Conservation (phyloP, 768 basidiomycete genomes). For the Lanmaoa pseudosensibilis region DNA sequence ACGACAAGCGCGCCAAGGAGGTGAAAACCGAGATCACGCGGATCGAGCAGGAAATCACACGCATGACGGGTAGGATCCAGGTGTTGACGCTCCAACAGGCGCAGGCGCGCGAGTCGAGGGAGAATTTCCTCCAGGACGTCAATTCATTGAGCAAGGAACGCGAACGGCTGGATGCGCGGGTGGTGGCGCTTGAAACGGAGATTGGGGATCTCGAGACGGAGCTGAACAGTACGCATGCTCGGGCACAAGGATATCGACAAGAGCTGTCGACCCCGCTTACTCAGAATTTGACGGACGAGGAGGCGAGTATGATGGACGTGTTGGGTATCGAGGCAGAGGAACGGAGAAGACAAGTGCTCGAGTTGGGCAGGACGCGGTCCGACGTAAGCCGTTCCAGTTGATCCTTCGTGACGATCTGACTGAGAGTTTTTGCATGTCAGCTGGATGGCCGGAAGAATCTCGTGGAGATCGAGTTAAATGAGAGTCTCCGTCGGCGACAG, state of each 20-base stretch:
- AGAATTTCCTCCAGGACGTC: conserved; percentile 64
- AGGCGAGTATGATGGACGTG: conserved; percentile 61
- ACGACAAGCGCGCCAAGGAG: conserved; percentile 64
- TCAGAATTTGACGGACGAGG: conserved; percentile 69
- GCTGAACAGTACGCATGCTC: conserved; percentile 57
- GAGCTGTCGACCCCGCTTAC: conserved; percentile 78
- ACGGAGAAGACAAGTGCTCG: conserved; percentile 67
- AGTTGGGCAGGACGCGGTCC: conserved; percentile 64
- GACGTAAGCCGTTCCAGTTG: conserved; percentile 50
- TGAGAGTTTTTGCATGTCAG: conserved; percentile 9
- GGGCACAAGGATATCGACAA: conserved; percentile 58
- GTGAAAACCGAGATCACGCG: conserved; percentile 68
- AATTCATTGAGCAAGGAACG: conserved; percentile 61
- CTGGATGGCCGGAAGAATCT: conserved; percentile 74
- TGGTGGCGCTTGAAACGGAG: conserved; percentile 63
- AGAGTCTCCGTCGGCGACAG: conserved; percentile 75
- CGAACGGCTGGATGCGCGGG: conserved; percentile 62
- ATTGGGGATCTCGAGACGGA: conserved; percentile 74
- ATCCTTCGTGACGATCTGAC: not conserved
- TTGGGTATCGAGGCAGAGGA: conserved; percentile 77
- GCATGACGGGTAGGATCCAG: conserved; percentile 68
- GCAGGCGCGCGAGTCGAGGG: conserved; percentile 66
- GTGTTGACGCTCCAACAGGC: conserved; percentile 68
- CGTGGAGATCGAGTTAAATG: conserved; percentile 91
- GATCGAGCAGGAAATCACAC: conserved; percentile 87